Percentiles rank a stretch among this genome's conserved stretches.
phyloP scores from a whole-genome alignment of 805 yeast genomes.

The Barnettozyma sp. region DNA sequence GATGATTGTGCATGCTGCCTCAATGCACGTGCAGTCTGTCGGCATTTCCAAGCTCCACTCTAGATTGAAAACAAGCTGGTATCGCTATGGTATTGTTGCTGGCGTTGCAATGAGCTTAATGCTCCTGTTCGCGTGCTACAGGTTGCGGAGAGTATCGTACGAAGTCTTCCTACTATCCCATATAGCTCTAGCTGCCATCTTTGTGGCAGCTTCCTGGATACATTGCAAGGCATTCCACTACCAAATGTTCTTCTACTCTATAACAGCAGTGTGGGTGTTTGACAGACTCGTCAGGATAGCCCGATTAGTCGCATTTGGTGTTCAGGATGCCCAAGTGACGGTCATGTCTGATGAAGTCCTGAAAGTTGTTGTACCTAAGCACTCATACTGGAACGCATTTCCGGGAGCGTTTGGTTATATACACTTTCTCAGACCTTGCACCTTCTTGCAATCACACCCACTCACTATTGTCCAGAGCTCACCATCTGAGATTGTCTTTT shows the following conservation, averaged over 20 bases:
- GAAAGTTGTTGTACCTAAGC: slow-evolving; percentile 33
- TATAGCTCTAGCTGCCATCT: slow-evolving; percentile 44
- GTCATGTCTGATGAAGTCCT: slow-evolving; percentile 35
- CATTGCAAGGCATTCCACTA: slow-evolving; percentile 49
- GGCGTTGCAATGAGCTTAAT: slow-evolving; percentile 8
- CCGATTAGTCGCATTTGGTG: slow-evolving; percentile 21
- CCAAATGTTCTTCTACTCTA: slow-evolving; percentile 35
- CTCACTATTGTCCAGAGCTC: slow-evolving; percentile 48
- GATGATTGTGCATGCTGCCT: slow-evolving; percentile 18
- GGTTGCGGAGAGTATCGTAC: slow-evolving; percentile 47
- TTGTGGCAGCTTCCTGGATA: slow-evolving; percentile 48
- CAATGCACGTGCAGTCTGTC: slow-evolving; percentile 20
- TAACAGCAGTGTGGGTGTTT: slow-evolving; percentile 39
- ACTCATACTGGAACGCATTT: slow-evolving; percentile 42
- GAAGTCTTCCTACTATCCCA: slow-evolving; percentile 56
- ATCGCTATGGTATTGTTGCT: slow-evolving; percentile 20
- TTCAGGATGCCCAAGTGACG: slow-evolving; percentile 20
- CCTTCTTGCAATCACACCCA: slow-evolving; percentile 70
- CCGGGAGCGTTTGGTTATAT: slow-evolving; percentile 58
- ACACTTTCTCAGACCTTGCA: slow-evolving; percentile 43
- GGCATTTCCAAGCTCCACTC: slow-evolving; percentile 9
- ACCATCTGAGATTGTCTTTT: slow-evolving; percentile 35
- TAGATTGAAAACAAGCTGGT: slow-evolving; percentile 15
- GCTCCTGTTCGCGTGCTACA: slow-evolving; percentile 24
- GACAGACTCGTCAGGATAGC: slow-evolving; percentile 42